Evolutionary conservation across 768 basidiomycete species (phyloP).

Genomic region (Psilocybe tampanensis): DNA sequence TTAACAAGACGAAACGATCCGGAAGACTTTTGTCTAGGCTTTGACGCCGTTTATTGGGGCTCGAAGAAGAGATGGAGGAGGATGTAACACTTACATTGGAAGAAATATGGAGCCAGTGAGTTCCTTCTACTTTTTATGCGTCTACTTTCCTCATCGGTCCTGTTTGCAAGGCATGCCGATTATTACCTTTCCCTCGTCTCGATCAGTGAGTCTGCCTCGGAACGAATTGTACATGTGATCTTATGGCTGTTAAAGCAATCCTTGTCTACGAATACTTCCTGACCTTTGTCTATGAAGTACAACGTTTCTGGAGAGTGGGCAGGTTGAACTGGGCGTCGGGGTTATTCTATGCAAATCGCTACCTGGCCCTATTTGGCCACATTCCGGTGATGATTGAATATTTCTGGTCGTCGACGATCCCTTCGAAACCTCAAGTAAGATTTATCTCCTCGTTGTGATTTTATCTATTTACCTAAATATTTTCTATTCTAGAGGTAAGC

Average conservation of each 20-base stretch:
- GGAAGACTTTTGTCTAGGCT: background rate
- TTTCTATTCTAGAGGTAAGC: constrained; percentile 9
- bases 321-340: constrained; percentile 31
- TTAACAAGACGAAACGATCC: background rate
- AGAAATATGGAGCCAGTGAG: constrained; percentile 7
- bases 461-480: background rate
- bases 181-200: constrained; percentile 27
- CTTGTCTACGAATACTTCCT: constrained; percentile 49
- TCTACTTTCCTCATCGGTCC: background rate
- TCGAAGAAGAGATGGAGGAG: constrained; percentile 6
- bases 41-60: background rate
- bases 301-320: constrained; percentile 49
- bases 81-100: constrained; percentile 12
- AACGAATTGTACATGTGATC: background rate
- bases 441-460: background rate
- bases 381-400: constrained; percentile 36
- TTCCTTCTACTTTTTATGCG: background rate
- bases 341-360: constrained; percentile 46
- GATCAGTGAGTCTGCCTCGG: constrained; percentile 22
- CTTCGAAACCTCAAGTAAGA: constrained; percentile 28
- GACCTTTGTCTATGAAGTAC: constrained; percentile 44
- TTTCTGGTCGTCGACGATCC: constrained; percentile 32
- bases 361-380: constrained; percentile 39
- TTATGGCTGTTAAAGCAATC: constrained; percentile 27
- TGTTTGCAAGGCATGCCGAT: constrained; percentile 16